Evolutionary conservation across 2,329 filamentous ascomycete species (phyloP).

Genomic region (Chlorencoelia australis): DNA sequence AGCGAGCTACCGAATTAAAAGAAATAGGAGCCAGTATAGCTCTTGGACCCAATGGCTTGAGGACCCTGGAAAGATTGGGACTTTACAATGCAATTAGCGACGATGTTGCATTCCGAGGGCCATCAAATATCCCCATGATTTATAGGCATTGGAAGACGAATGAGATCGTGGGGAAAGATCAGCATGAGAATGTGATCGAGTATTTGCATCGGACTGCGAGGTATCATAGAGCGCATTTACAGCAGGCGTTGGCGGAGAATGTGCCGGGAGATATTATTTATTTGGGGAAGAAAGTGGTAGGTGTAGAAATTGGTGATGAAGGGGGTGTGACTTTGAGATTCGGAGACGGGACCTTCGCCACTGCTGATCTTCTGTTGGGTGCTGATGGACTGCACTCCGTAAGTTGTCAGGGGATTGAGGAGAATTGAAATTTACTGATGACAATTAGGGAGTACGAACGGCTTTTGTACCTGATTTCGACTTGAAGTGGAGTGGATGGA

Average conservation of each 20-base stretch:
- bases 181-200: slow-evolving; percentile 24
- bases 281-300: slow-evolving; percentile 23
- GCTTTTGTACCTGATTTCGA: slow-evolving; percentile 23
- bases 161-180: slow-evolving; percentile 27
- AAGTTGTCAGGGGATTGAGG: no score
- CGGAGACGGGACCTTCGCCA: slow-evolving; percentile 22
- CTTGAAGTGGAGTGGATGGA: slow-evolving; percentile 30
- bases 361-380: slow-evolving; percentile 27
- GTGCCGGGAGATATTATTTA: slow-evolving; percentile 26
- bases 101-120: slow-evolving; percentile 27
- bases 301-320: slow-evolving; percentile 10
- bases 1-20: slow-evolving; percentile 27
- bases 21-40: slow-evolving; percentile 32
- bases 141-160: slow-evolving; percentile 31
- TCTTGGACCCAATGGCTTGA: slow-evolving; percentile 30
- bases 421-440: no score
- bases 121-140: slow-evolving; percentile 27
- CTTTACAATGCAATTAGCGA: slow-evolving; percentile 27
- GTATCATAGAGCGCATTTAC: slow-evolving; percentile 29
- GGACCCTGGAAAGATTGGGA: slow-evolving; percentile 28
- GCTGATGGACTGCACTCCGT: slow-evolving; percentile 31
- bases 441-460: slow-evolving; percentile 19
- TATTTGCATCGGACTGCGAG: slow-evolving; percentile 28
- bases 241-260: slow-evolving; percentile 26
- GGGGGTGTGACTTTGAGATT: slow-evolving; percentile 24